Conservation (phyloP, 495 filamentous ascomycete species). For the Xylaria grammica region DNA sequence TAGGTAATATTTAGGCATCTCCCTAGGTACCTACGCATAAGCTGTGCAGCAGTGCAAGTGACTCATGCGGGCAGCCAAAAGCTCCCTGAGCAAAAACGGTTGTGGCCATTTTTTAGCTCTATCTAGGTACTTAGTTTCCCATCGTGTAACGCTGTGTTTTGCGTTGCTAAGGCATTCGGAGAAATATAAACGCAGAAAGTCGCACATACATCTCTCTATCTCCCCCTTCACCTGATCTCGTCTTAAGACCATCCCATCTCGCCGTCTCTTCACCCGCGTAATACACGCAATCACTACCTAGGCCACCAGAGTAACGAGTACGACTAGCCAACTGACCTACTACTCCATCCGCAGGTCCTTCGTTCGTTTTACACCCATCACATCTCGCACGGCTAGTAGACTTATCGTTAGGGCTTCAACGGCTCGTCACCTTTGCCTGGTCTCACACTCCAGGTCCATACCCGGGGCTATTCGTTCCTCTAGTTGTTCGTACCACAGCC, state of each 20-base stretch:
- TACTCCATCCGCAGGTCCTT: not conserved
- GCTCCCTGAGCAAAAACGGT: not conserved
- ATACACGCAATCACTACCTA: not conserved
- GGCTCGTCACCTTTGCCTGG: not conserved
- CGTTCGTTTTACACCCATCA: not conserved
- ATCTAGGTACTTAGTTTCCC: not conserved
- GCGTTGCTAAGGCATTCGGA: too few relatives aligned
- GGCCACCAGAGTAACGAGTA: not conserved
- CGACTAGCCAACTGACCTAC: constrained; percentile 1
- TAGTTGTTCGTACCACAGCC: not conserved
- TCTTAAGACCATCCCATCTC: not conserved
- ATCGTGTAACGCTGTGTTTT: too few relatives aligned
- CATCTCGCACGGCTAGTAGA: not conserved
- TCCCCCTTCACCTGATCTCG: not conserved
- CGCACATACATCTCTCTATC: too few relatives aligned
- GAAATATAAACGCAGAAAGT: too few relatives aligned
- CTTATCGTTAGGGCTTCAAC: not conserved
- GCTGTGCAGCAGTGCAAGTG: not conserved
- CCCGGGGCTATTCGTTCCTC: not conserved
- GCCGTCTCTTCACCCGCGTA: not conserved
- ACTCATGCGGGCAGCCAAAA: constrained; percentile 14
- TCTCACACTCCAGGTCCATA: not conserved
- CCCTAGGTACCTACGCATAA: too few relatives aligned
- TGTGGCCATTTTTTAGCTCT: not conserved
- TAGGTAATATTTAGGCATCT: not conserved